Conservation (phyloP, 2,329 filamentous ascomycete genomes). For the Colletotrichum agaves region DNA sequence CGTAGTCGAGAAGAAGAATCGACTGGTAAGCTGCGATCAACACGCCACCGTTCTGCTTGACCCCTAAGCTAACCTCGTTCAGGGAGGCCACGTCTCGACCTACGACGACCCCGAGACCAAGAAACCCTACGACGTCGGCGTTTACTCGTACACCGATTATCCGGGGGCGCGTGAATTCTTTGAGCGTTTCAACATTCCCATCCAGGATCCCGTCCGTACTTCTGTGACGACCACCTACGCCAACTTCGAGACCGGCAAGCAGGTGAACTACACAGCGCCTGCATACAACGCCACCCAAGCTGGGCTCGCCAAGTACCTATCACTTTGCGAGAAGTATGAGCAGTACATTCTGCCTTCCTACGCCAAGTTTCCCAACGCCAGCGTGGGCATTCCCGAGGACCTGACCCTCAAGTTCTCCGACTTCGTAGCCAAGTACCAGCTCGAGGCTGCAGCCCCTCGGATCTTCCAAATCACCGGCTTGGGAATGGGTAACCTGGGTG, state of each 20-base stretch:
- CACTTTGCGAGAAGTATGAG: slow-evolving; percentile 45
- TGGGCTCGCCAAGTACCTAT: slow-evolving; percentile 44
- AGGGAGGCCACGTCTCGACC: slow-evolving; percentile 62
- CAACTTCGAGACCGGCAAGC: slow-evolving; percentile 50
- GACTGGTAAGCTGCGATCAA: slow-evolving; percentile 42
- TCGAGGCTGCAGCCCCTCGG: slow-evolving; percentile 53
- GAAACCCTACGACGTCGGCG: slow-evolving; percentile 48
- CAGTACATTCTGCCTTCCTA: slow-evolving; percentile 48
- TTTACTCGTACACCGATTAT: slow-evolving; percentile 51
- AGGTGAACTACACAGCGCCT: slow-evolving; percentile 43
- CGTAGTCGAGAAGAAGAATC: slow-evolving; percentile 48
- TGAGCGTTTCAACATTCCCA: slow-evolving; percentile 52
- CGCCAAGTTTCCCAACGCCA: slow-evolving; percentile 52
- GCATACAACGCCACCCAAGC: slow-evolving; percentile 37
- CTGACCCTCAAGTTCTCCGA: slow-evolving; percentile 45
- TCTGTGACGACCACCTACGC: slow-evolving; percentile 46
- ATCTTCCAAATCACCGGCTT: slow-evolving; percentile 54
- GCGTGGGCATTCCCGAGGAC: slow-evolving; percentile 43
- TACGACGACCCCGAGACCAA: slow-evolving; percentile 55
- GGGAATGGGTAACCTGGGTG: slow-evolving; percentile 56
- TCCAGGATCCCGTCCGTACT: slow-evolving; percentile 40
- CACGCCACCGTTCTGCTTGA: slow-evolving; percentile 8
- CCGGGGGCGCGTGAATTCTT: slow-evolving; percentile 56
- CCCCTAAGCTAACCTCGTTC: slow-evolving; percentile 14
- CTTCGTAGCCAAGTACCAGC: slow-evolving; percentile 58